Percentiles rank a stretch among this genome's conserved stretches.
Conservation (phyloP, 495 filamentous ascomycete species). For the Tirmania nivea region DNA sequence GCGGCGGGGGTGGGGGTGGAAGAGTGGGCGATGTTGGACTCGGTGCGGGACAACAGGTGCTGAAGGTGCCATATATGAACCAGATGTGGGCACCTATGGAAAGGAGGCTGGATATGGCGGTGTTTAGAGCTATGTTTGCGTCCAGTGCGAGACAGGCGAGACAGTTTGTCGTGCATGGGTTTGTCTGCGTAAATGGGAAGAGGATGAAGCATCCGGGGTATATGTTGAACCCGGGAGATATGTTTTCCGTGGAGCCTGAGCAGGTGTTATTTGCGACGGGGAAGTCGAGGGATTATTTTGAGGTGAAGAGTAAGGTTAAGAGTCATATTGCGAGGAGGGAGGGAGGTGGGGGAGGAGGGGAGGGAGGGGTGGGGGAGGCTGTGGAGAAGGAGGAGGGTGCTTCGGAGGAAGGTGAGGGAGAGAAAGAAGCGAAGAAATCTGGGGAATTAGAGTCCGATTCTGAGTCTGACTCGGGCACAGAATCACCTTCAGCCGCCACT, state of each 20-base stretch:
- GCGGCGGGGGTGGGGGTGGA: slow-evolving; percentile 1
- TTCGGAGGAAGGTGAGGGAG: slow-evolving; percentile 17
- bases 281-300: slow-evolving; percentile 31
- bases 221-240: slow-evolving; percentile 87
- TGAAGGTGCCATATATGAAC: slow-evolving; percentile 59
- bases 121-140: slow-evolving; percentile 82
- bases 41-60: slow-evolving; percentile 1
- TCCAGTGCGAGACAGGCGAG: slow-evolving; percentile 85
- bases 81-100: slow-evolving; percentile 87
- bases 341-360: slow-evolving; percentile 8
- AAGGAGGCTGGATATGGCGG: slow-evolving; percentile 69
- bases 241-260: slow-evolving; percentile 86
- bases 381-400: slow-evolving; percentile 13
- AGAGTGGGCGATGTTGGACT: not conserved
- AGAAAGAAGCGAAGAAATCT: slow-evolving; percentile 13
- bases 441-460: too few relatives aligned
- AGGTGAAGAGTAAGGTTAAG: slow-evolving; percentile 1
- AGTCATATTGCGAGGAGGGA: not conserved
- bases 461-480: too few relatives aligned
- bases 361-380: slow-evolving; percentile 16
- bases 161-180: slow-evolving; percentile 81
- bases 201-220: slow-evolving; percentile 90
- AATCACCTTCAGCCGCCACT: not conserved
- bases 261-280: slow-evolving; percentile 76
- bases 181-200: slow-evolving; percentile 88